Evolutionary conservation across 2,329 filamentous ascomycete species (phyloP), one percentile per base, ranked within the genome.

Genomic region (Alternaria consortialis): DNA sequence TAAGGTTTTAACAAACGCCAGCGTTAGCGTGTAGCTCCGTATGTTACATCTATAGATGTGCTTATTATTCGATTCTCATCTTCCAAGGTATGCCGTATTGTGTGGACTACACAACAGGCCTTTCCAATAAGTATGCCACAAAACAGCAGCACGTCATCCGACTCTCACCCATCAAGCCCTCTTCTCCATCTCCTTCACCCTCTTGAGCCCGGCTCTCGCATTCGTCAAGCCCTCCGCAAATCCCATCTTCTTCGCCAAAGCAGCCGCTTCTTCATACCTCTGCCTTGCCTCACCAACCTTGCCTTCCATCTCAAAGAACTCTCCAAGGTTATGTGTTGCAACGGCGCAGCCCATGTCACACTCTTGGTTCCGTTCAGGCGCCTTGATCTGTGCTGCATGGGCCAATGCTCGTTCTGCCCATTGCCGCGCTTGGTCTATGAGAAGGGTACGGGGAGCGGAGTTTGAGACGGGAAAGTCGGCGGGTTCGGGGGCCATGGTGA

Each of bases 301-400:
- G 1, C 90, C 90, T 61, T 89, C 80, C 86, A 95, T 89, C 66
- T 91, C 88, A 0, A 91, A 90, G 68, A 97, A 90, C 70, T 96
- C 91, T 25, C 89, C 94, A 54, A 97, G 86, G 74, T 96, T 97
- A 77, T 92, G 91, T n/a, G 91, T 88, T 7, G 94, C 91, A 6
- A 90, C 91, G 2, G 90, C 91, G 73, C 94, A 97, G 1, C 90
- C 92, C 57, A 90, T 79, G 75, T 97, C 93, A 73, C 94, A 97
- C 73, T 97, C 92, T 51, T 89, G 84, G 2, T 88, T 91, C 40
- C 92, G 84, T 4, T 87, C 82, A 0, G 91, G 87, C 4, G 89
- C 86, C 56, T 84, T 80, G 42, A 96, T 89, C 29, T 87, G 85
- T 7, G 83, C 83, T 1, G 90, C 88, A 58, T 93, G 86, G 23